These are phyloP conservation scores for Syzygium malaccense DNA, from an alignment of 441 rosid genomes.

Conservation along the genomic window DNA sequence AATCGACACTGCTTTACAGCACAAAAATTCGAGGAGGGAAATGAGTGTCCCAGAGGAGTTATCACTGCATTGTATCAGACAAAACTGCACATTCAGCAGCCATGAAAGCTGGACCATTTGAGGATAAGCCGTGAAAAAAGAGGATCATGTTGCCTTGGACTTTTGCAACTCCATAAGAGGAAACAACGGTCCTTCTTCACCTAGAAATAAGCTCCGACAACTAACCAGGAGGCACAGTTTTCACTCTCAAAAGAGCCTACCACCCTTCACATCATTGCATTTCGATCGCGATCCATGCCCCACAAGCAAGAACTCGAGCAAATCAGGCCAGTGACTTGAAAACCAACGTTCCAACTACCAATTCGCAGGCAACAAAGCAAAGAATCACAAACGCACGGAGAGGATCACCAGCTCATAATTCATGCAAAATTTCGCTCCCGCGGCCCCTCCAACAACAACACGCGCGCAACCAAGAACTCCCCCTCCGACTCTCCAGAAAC, in stretches of 20 bases:
- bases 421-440: background rate
- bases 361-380: background rate
- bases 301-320: background rate
- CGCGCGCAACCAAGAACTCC: background rate
- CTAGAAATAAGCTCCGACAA: background rate
- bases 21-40: background rate
- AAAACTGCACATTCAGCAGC: background rate
- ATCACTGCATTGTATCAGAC: background rate
- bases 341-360: background rate
- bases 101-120: background rate
- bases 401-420: background rate
- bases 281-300: background rate
- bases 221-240: background rate
- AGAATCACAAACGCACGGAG: background rate
- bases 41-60: background rate
- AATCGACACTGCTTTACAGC: background rate
- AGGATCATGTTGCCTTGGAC: background rate
- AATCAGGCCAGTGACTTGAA: background rate
- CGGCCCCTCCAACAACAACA: background rate
- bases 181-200: background rate
- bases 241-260: background rate
- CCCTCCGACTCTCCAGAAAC: background rate
- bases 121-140: background rate
- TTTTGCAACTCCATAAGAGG: background rate
- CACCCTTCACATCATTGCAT: background rate